Evolutionary conservation across 176 grass and related monocot genomes (phyloP).

Genomic region (Alopecurus myosuroides): DNA sequence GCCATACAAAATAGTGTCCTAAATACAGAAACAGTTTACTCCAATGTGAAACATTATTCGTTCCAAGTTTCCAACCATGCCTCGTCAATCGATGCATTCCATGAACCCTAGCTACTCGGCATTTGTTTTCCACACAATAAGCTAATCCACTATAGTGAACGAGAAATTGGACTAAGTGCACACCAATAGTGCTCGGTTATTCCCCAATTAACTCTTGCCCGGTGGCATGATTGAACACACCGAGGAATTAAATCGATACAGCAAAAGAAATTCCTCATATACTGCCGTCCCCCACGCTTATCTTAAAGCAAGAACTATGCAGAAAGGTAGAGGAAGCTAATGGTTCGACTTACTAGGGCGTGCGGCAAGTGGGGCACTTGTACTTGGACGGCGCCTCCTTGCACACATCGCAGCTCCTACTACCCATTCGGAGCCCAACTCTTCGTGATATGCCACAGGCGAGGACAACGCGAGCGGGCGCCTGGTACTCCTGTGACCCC

Average conservation of each 20-base stretch:
- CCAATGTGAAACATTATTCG: not conserved
- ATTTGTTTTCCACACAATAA: not conserved
- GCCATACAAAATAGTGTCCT: not conserved
- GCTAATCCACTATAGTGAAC: not conserved
- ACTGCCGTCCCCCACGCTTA: not conserved
- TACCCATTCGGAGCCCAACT: constrained; percentile 21
- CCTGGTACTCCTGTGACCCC: not conserved
- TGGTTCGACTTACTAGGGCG: constrained; percentile 66
- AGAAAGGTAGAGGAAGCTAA: not conserved
- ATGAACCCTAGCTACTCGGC: not conserved
- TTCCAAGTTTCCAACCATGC: not conserved
- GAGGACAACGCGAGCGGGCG: not conserved
- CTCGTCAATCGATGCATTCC: not conserved
- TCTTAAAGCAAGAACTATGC: not conserved
- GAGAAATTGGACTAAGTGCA: not conserved
- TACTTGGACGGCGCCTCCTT: constrained; percentile 73
- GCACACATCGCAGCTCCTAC: constrained; percentile 66
- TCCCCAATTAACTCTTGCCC: not conserved
- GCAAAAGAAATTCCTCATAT: not conserved
- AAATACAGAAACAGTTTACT: not conserved
- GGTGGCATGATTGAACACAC: not conserved
- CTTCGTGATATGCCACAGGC: not conserved
- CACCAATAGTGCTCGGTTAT: not conserved
- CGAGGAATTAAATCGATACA: not conserved
- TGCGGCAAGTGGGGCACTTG: constrained; percentile 81